A percentile compares a stretch with the other conserved stretches of the same genome.
Evolutionary conservation across 495 filamentous ascomycete genomes (phyloP).

Genomic region (Gamarada debralockiae): DNA sequence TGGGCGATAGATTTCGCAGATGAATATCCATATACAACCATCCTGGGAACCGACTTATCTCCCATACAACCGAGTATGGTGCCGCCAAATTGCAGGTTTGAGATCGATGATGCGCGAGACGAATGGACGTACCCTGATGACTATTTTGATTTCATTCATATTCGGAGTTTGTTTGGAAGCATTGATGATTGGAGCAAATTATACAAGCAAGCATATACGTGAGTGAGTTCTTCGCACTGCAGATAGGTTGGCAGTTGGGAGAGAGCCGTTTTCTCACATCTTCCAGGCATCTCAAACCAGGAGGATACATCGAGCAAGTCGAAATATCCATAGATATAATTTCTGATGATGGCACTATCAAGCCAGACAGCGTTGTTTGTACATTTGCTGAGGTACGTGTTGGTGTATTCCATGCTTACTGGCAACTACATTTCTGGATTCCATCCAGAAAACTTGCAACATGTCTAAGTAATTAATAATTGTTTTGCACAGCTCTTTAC

Average conservation of each 20-base stretch:
- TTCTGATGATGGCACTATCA: constrained; percentile 17
- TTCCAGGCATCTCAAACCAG: constrained; percentile 34
- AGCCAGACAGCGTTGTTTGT: constrained; percentile 1
- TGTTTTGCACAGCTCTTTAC: constrained; percentile 25
- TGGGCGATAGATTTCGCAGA: constrained; percentile 49
- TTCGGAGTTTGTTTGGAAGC: constrained; percentile 40
- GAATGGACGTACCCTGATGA: constrained; percentile 44
- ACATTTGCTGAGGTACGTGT: constrained; percentile 10
- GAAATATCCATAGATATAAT: constrained; percentile 31
- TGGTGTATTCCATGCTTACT: not conserved
- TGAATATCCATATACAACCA: constrained; percentile 47
- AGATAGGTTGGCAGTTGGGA: not conserved
- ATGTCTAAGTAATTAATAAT: not conserved
- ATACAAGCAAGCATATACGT: constrained; percentile 18
- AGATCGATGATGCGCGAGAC: constrained; percentile 51
- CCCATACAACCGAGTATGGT: constrained; percentile 45
- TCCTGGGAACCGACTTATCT: constrained; percentile 52
- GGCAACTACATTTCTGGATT: not conserved
- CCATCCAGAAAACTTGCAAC: not conserved
- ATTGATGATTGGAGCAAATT: constrained; percentile 31
- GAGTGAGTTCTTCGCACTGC: not conserved
- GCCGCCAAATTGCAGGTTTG: constrained; percentile 50
- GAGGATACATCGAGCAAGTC: constrained; percentile 51
- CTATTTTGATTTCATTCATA: constrained; percentile 51
- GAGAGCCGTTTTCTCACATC: no score